Evolutionary conservation across 2,329 filamentous ascomycete species (phyloP), one percentile per base, ranked within the genome.

Genomic region (Diplodia intermedia): DNA sequence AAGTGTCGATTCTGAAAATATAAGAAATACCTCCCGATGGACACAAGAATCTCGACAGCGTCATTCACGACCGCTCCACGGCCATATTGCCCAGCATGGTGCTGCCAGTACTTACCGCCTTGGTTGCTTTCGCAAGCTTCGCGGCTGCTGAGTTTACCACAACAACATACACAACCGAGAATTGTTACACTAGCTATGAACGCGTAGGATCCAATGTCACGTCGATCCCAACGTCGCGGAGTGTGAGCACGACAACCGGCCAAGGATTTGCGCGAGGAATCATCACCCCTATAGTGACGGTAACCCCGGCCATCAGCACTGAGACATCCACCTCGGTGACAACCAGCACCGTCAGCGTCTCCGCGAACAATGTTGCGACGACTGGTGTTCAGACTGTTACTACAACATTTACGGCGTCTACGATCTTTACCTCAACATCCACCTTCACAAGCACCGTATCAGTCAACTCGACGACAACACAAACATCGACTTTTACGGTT

Each of bases 161-260:
- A 23, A 52, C 60, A 3, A 63, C 60, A 6, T 63, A 38, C 47
- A 63, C 47, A 23, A 18, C 20, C 12, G 47, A 52, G 5, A 63
- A 31, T 11, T 63, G 60, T 11, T 52, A 38, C 31, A 63, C 60
- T 3, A 23, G 12, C 43, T 63, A 63, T 52, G 60, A 29, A 11
- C 15, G 9, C 14, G n/a, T 2, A 1, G 18, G 5, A 18, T 8
- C 15, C 29, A 63, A 33, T 15, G 4, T 15, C 15, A 36, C 60
- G 7, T 38, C 5, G 4, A 11, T 63, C 0, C 18, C 43, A n/a
- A 63, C 60, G 2, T 12, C 11, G 11, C 1, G 15, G 8, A 52
- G n/a, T 14, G 23, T 29, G 2, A 36, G 12, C 5, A 29, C 31
- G 4, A 18, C n/a, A 3, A n/a, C 5, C 4, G 43, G 43, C 43